Base-by-base conservation (phyloP, 1,284 basidiomycete genomes). In the Cryptococcus sp. region DNA sequence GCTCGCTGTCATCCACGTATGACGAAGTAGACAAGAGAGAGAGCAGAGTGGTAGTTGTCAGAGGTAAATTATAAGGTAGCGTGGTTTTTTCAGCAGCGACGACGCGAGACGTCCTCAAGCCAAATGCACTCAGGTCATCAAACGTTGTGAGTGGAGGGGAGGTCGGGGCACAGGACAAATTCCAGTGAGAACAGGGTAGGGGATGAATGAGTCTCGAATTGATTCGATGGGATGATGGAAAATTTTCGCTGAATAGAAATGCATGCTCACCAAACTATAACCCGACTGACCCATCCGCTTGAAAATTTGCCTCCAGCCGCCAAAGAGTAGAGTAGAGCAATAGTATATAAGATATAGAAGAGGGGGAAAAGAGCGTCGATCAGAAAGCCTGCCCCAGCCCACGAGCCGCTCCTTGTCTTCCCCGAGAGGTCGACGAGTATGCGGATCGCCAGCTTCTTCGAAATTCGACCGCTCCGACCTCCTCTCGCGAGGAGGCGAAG, bases 91-190 rank as follows among this genome's bases (percentile, higher is more conserved):
- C 75, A 76, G 73, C 75, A 77, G 61, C 61, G 68, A 64, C 60
- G 60, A 60, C 59, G 55, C 46, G 54, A 48, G 53, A 51, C 58
- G 64, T 68, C 73, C 70, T 77, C 72, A 75, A 77, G 75, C 75
- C 75, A 77, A 77, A 77, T 77, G 75, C 75, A 77, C 75, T 77
- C 75, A 53, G 73, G 75, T 77, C 75, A 77, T 77, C 75, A 61
- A 45, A 61, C 42, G 52, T 41, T 41, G 30, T 35, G 20, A 48
- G 27, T 22, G 41, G n/a, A 25, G 30, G 13, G 30, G 55, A 46
- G 40, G 49, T 41, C n/a, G 41, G 30, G 55, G 35, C 47, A 49
- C 35, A 52, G 20, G 50, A 50, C 17, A 40, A 38, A 38, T 27
- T 47, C 30, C 42, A 19, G 49, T 17, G 54, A 22, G 47, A 41